Evolutionary conservation across 2,329 filamentous ascomycete species (phyloP).

Genomic region (Ophiostoma ips): DNA sequence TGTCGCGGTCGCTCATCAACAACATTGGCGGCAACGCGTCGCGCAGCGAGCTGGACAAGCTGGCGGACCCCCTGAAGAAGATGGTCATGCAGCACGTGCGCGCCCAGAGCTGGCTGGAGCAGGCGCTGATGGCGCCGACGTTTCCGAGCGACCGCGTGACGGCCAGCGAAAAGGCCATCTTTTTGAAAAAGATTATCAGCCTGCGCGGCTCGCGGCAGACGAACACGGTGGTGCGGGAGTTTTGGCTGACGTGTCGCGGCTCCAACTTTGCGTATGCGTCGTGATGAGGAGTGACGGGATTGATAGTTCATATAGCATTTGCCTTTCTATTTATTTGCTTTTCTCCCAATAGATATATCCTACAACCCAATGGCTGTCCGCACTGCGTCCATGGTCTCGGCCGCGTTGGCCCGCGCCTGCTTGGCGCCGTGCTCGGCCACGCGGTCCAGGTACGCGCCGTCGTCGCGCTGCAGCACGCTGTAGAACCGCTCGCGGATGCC

Average conservation of each 20-base stretch:
- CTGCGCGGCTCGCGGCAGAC: constrained; percentile 50
- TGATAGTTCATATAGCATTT: neutral
- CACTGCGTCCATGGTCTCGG: constrained; percentile 40
- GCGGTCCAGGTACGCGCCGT: constrained; percentile 28
- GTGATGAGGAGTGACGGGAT: too few relatives aligned
- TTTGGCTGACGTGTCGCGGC: constrained; percentile 55
- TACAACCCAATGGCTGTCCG: constrained; percentile 36
- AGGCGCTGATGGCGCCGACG: constrained; percentile 38
- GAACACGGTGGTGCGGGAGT: constrained; percentile 54
- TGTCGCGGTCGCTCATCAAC: constrained; percentile 45
- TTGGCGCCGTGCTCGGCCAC: constrained; percentile 44
- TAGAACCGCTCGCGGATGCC: constrained; percentile 44
- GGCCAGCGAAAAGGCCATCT: constrained; percentile 44
- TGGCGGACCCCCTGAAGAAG: constrained; percentile 58
- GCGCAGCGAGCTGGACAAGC: constrained; percentile 57
- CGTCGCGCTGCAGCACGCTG: constrained; percentile 27
- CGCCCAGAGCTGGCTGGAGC: constrained; percentile 48
- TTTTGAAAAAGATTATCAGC: constrained; percentile 50
- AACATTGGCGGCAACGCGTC: constrained; percentile 56
- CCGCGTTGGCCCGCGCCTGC: constrained; percentile 48
- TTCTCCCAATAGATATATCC: too few relatives aligned
- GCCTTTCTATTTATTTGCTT: too few relatives aligned
- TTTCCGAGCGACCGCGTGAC: constrained; percentile 49
- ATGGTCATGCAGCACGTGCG: constrained; percentile 42
- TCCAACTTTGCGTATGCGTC: constrained; percentile 48